Base-by-base conservation (phyloP, 176 grass and related monocot genomes). In the Carex parvula region DNA sequence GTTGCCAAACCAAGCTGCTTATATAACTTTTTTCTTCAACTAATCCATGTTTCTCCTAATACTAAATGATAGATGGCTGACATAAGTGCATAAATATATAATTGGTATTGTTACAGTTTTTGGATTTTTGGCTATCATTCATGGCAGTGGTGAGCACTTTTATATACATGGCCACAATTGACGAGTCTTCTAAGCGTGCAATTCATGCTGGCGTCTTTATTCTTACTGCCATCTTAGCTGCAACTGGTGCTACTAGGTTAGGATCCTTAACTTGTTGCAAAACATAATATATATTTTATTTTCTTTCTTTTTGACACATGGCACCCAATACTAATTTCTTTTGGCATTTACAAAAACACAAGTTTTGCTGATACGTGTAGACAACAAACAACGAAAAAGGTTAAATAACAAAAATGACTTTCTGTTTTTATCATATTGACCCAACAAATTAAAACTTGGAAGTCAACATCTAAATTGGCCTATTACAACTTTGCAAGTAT, bases 121-220 rank as follows among this genome's bases (percentile, higher is more conserved):
- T 98, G 68, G 95, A 95, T 70, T 98, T 98, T 78, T 98, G 96
- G 92, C 93, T 98, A 87, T 93, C 96, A 37, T 98, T 98, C 79
- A 98, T 98, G 96, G 96, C 96, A 88, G 96, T 98, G 16, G 80
- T 92, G 54, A 90, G 96, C 83, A 98, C 96, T 12, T 98, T 98
- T 65, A 87, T 98, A 89, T 95, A 87, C 79, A 98, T 95, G 96
- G 91, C 96, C 77, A 92, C 96, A 81, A 95, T 98, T 67, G 85
- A 90, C 29, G 95, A 95, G 87, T 69, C 93, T 64, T 95, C 93
- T 60, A 98, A 95, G 74, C 80, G 96, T 80, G 91, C 91, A 72
- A 95, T 98, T 50, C 93, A 98, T 88, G 87, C 96, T 29, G 88
- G 62, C 71, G 89, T 92, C 59, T 98, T 91, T 80, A 98, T 98